Conservation (phyloP, 2,329 filamentous ascomycete species). For the Pseudocercospora vitis region DNA sequence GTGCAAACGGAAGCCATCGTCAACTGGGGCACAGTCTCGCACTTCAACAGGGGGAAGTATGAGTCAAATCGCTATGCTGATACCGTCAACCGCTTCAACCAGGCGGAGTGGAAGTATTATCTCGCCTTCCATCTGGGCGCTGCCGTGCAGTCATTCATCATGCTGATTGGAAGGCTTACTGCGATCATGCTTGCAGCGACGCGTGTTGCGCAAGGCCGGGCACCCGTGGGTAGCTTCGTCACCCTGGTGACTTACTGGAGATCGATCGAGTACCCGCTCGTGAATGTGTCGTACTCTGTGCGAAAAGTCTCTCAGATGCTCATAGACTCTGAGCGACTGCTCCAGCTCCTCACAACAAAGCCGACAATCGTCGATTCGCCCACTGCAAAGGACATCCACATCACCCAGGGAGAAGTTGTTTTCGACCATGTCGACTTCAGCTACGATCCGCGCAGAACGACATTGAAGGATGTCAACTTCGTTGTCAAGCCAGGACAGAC, state of each 20-base stretch:
- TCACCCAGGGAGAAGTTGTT: slow-evolving; percentile 52
- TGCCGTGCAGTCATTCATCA: slow-evolving; percentile 49
- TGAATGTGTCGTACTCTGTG: slow-evolving; percentile 53
- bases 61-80: slow-evolving; percentile 53
- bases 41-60: slow-evolving; percentile 59
- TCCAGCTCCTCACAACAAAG: slow-evolving; percentile 59
- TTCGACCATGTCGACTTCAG: slow-evolving; percentile 58
- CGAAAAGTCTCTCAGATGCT: slow-evolving; percentile 54
- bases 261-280: slow-evolving; percentile 49
- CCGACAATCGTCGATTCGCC: slow-evolving; percentile 54
- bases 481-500: slow-evolving; percentile 55
- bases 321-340: slow-evolving; percentile 64
- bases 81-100: slow-evolving; percentile 42
- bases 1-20: slow-evolving; percentile 59
- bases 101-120: slow-evolving; percentile 32
- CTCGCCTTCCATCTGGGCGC: slow-evolving; percentile 37
- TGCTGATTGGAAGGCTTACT: slow-evolving; percentile 51
- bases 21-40: slow-evolving; percentile 61
- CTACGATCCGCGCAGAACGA: slow-evolving; percentile 56
- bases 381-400: slow-evolving; percentile 47
- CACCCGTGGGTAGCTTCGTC: slow-evolving; percentile 61
- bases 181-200: slow-evolving; percentile 55
- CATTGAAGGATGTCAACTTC: slow-evolving; percentile 53
- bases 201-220: slow-evolving; percentile 51
- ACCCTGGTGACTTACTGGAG: slow-evolving; percentile 66